A percentile compares a stretch with the other conserved stretches of the same genome.
These are phyloP conservation scores for Yarrowia sp. DNA, from an alignment of 805 yeast species.

Conservation along the genomic window DNA sequence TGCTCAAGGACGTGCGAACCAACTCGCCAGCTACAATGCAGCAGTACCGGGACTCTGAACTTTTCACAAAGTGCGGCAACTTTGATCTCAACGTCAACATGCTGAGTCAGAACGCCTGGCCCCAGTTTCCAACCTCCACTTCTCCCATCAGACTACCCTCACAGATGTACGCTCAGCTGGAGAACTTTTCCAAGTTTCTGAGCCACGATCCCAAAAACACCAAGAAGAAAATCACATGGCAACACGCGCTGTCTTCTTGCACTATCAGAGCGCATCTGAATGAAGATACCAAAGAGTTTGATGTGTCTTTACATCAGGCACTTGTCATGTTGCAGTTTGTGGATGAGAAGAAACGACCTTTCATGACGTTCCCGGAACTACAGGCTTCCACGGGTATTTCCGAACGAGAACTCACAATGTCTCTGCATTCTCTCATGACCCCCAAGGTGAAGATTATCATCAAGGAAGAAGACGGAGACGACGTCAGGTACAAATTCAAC, in stretches of 20 bases:
- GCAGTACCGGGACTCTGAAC: constrained; percentile 54
- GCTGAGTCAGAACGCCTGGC: constrained; percentile 49
- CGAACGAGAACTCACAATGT: constrained; percentile 13
- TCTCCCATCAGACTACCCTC: constrained; percentile 45
- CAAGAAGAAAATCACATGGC: constrained; percentile 45
- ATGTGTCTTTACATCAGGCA: constrained; percentile 46
- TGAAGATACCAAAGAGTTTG: constrained; percentile 48
- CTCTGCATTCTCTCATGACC: constrained; percentile 12
- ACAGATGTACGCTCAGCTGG: constrained; percentile 43
- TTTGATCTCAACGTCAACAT: constrained; percentile 44
- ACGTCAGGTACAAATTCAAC: constrained; percentile 44
- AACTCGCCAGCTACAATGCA: constrained; percentile 73
- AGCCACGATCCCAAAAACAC: constrained; percentile 31
- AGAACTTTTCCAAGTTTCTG: constrained; percentile 44
- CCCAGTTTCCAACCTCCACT: constrained; percentile 45
- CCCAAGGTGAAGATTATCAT: constrained; percentile 8
- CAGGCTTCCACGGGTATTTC: constrained; percentile 14
- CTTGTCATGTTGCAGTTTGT: constrained; percentile 46
- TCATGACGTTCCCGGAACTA: constrained; percentile 25
- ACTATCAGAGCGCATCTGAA: constrained; percentile 46
- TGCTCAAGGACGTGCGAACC: constrained; percentile 86
- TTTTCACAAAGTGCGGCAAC: constrained; percentile 7
- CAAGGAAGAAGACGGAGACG: constrained; percentile 40
- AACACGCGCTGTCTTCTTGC: constrained; percentile 47
- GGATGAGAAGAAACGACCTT: constrained; percentile 42